phyloP scores from a whole-genome alignment of 148 eudicot genomes.

The Rhododendron henanense region DNA sequence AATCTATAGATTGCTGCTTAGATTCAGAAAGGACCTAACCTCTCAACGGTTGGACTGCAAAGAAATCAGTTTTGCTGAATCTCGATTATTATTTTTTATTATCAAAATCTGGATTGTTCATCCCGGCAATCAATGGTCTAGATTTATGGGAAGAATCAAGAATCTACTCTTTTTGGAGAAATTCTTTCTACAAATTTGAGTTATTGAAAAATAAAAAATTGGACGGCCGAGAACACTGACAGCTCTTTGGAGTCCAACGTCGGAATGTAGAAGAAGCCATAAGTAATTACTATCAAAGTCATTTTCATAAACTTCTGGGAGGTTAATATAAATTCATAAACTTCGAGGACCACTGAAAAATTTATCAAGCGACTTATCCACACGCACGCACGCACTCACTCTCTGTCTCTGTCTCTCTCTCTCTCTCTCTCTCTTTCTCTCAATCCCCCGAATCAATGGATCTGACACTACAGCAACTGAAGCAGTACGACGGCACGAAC shows the following conservation, averaged over 20 bases:
- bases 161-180: not conserved
- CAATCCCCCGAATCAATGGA: slow-evolving; percentile 29
- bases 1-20: too few species aligned
- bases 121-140: not conserved
- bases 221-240: too few species aligned
- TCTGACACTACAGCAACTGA: slow-evolving; percentile 48
- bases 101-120: too few species aligned
- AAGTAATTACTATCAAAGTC: not conserved
- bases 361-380: not conserved
- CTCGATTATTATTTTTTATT: too few species aligned
- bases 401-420: too few species aligned
- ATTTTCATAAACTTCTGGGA: not conserved
- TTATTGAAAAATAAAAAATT: too few species aligned
- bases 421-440: not conserved
- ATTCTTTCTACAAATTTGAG: too few species aligned
- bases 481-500: slow-evolving; percentile 55
- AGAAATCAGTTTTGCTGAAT: too few species aligned
- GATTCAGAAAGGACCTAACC: too few species aligned
- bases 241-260: too few species aligned
- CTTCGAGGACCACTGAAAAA: not conserved
- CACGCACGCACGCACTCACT: not conserved
- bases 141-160: too few species aligned
- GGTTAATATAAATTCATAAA: not conserved
- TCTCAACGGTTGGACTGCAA: too few species aligned
- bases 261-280: not conserved